Percentiles rank a stretch among this genome's conserved stretches.
These are phyloP conservation scores for Anethum foeniculum DNA, from an alignment of 140 eudicot genomes.

Conservation along the genomic window DNA sequence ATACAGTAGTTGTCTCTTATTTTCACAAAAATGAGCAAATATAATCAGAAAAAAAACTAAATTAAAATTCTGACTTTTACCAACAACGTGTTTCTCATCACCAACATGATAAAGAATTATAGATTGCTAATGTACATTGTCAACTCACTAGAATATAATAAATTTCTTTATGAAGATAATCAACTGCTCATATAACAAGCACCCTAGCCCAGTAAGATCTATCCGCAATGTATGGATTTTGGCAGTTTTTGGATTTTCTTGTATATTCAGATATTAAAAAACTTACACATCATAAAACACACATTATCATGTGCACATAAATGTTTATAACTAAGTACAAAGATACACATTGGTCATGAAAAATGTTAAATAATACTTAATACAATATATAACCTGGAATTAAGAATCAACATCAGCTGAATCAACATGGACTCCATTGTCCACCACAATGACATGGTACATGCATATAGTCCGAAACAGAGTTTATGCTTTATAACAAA, in stretches of 20 bases:
- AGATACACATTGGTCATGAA: neutral
- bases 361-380: neutral
- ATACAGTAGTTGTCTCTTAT: neutral
- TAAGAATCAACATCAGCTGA: slow-evolving; percentile 1
- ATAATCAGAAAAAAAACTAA: neutral
- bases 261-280: neutral
- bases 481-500: neutral
- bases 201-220: neutral
- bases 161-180: neutral
- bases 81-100: neutral
- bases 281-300: neutral
- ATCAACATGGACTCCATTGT: neutral
- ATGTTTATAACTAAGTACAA: neutral
- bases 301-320: neutral
- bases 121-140: neutral
- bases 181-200: neutral
- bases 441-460: neutral
- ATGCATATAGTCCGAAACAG: neutral
- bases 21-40: neutral
- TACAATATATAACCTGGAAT: neutral
- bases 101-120: neutral
- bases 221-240: neutral
- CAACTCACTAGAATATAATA: neutral
- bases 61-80: neutral
- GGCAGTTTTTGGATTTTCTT: neutral